A percentile compares a stretch with the other conserved stretches of the same genome.
Evolutionary conservation across 495 filamentous ascomycete species (phyloP).

Genomic region (Lophiotrema nucula): DNA sequence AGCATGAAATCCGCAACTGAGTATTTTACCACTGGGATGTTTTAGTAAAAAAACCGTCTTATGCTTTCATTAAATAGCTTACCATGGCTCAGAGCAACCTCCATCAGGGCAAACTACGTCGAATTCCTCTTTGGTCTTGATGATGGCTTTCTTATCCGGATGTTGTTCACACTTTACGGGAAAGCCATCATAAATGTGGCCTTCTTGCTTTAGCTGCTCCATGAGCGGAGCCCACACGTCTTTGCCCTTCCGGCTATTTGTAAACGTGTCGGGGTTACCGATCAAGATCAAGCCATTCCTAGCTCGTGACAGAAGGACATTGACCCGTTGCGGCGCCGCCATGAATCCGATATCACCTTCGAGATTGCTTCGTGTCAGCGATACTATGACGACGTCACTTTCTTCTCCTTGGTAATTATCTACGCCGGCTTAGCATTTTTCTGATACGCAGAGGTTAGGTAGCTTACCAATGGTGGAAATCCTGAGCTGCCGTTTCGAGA

Average conservation of each 20-base stretch:
- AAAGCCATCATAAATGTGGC: constrained; percentile 66
- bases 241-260: constrained; percentile 59
- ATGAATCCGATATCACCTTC: constrained; percentile 72
- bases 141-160: constrained; percentile 48
- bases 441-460: not conserved
- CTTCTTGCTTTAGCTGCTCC: constrained; percentile 51
- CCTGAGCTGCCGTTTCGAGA: constrained; percentile 52
- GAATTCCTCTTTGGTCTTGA: constrained; percentile 56
- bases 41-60: not conserved
- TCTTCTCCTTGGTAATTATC: constrained; percentile 86
- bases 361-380: constrained; percentile 66
- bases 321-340: constrained; percentile 63
- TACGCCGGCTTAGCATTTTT: constrained; percentile 30
- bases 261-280: constrained; percentile 68
- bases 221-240: constrained; percentile 60
- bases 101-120: constrained; percentile 65
- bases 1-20: constrained; percentile 62
- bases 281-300: constrained; percentile 68
- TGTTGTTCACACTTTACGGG: constrained; percentile 70
- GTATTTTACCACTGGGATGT: constrained; percentile 47
- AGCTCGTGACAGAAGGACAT: constrained; percentile 71
- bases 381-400: constrained; percentile 68
- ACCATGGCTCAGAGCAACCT: constrained; percentile 69
- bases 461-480: constrained; percentile 65
- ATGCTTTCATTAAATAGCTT: constrained; percentile 31